These are phyloP conservation scores for Backusella circina DNA, from an alignment of 192 early-diverging fungal species.

Conservation along the genomic window DNA sequence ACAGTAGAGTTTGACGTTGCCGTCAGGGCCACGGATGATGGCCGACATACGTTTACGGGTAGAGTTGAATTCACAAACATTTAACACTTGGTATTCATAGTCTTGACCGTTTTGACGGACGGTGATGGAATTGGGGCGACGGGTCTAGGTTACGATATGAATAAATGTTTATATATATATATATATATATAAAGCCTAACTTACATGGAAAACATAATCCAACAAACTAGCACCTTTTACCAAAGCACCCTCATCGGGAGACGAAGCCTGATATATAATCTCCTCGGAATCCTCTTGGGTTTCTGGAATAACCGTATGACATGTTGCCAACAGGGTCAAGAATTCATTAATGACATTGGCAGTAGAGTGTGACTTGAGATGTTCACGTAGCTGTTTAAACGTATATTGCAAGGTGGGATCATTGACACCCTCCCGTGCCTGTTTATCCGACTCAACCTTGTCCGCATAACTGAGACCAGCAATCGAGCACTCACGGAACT, in stretches of 20 bases:
- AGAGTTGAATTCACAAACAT: conserved; percentile 98
- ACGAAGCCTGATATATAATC: conserved; percentile 91
- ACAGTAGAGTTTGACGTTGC: conserved; percentile 84
- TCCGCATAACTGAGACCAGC: conserved; percentile 92
- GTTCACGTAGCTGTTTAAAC: conserved; percentile 60
- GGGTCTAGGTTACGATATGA: conserved; percentile 28
- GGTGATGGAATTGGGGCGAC: conserved; percentile 58
- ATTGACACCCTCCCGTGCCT: conserved; percentile 66
- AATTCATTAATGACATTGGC: conserved; percentile 85
- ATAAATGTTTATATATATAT: too few relatives aligned
- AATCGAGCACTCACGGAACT: conserved; percentile 86
- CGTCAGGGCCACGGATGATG: conserved; percentile 76
- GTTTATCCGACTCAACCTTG: conserved; percentile 84
- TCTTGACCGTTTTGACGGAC: conserved; percentile 38
- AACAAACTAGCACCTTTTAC: conserved; percentile 70
- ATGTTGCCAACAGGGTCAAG: conserved; percentile 83
- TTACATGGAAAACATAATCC: conserved; percentile 62
- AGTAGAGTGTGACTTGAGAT: conserved; percentile 56
- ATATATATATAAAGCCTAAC: neutral
- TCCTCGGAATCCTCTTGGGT: conserved; percentile 53
- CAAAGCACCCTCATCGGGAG: conserved; percentile 95
- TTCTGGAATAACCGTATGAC: conserved; percentile 98
- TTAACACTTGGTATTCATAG: conserved; percentile 86
- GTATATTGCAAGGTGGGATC: conserved; percentile 62
- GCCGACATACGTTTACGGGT: conserved; percentile 98